phyloP scores from a whole-genome alignment of 768 basidiomycete species.

The Termitomyces sp. region DNA sequence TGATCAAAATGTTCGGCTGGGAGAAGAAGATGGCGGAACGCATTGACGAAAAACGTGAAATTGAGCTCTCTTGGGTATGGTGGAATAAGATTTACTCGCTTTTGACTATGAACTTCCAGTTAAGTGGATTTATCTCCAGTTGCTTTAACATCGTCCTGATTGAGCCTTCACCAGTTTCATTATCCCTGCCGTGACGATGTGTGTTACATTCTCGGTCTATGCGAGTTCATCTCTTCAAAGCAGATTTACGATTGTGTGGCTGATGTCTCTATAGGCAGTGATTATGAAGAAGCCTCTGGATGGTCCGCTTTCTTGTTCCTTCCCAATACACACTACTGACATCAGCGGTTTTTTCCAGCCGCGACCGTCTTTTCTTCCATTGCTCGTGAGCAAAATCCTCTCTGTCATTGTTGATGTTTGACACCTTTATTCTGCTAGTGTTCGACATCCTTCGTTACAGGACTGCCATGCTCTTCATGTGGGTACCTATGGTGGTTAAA shows the following conservation, averaged over 20 bases:
- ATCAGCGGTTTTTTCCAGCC: background rate
- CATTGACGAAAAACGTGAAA: constrained; percentile 56
- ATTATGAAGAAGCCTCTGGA: constrained; percentile 15
- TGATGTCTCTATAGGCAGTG: constrained; percentile 7
- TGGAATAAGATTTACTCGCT: constrained; percentile 50
- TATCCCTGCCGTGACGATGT: constrained; percentile 64
- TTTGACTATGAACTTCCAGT: constrained; percentile 41
- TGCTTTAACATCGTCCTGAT: background rate
- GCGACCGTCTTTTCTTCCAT: constrained; percentile 19
- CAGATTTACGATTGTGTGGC: background rate
- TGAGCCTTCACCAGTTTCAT: constrained; percentile 37
- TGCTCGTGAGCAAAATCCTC: constrained; percentile 5
- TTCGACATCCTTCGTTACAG: constrained; percentile 59
- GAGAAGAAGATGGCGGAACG: constrained; percentile 51
- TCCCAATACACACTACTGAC: background rate
- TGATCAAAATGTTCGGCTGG: constrained; percentile 73
- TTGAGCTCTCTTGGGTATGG: constrained; percentile 54
- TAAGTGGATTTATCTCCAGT: constrained; percentile 11
- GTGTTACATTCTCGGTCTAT: constrained; percentile 57
- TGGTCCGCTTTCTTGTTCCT: constrained; percentile 1
- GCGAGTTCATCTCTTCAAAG: constrained; percentile 4
- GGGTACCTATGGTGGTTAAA: constrained; percentile 22
- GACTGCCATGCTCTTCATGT: constrained; percentile 33
- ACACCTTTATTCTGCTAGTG: constrained; percentile 28
- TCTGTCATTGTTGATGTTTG: background rate